Evolutionary conservation across 495 filamentous ascomycete species (phyloP).

Genomic region (Aspergillus hancockii): DNA sequence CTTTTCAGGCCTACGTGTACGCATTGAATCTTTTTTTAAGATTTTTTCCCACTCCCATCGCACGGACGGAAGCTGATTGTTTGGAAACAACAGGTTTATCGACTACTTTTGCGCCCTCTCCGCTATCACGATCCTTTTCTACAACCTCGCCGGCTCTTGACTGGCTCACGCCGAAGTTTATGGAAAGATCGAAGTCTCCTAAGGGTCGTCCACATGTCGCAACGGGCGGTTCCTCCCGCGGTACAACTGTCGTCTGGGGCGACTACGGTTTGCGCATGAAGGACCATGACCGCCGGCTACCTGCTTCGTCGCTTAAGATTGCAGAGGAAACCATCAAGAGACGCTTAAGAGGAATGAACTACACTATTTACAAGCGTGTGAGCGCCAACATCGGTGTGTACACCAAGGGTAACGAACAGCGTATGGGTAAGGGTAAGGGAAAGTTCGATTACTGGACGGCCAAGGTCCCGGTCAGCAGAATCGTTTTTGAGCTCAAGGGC

Average conservation of each 20-base stretch:
- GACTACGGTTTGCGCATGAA: slow-evolving; percentile 93
- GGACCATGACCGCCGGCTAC: slow-evolving; percentile 89
- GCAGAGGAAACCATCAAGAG: slow-evolving; percentile 91
- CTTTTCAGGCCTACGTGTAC: slow-evolving; percentile 40
- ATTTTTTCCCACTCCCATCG: slow-evolving; percentile 5
- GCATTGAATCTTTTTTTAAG: slow-evolving; percentile 11
- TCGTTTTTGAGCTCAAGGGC: slow-evolving; percentile 91
- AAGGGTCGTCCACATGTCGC: slow-evolving; percentile 87
- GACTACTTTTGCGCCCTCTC: slow-evolving; percentile 32
- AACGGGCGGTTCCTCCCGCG: slow-evolving; percentile 86
- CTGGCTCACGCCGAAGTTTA: slow-evolving; percentile 79
- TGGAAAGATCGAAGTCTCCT: slow-evolving; percentile 78
- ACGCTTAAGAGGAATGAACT: slow-evolving; percentile 87
- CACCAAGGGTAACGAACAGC: slow-evolving; percentile 89
- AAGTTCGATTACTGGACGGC: slow-evolving; percentile 95
- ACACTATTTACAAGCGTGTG: slow-evolving; percentile 86
- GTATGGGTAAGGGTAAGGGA: slow-evolving; percentile 99
- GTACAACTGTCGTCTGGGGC: slow-evolving; percentile 94
- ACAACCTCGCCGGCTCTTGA: slow-evolving; percentile 62
- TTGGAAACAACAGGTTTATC: slow-evolving; percentile 29
- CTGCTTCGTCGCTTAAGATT: slow-evolving; percentile 79
- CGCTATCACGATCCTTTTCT: slow-evolving; percentile 66
- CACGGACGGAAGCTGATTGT: slow-evolving; percentile 23
- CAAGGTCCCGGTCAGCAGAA: slow-evolving; percentile 80
- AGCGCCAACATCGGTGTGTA: slow-evolving; percentile 92